Evolutionary conservation across 192 early-diverging fungal genomes (phyloP).

Genomic region (Umbelopsis sp.): DNA sequence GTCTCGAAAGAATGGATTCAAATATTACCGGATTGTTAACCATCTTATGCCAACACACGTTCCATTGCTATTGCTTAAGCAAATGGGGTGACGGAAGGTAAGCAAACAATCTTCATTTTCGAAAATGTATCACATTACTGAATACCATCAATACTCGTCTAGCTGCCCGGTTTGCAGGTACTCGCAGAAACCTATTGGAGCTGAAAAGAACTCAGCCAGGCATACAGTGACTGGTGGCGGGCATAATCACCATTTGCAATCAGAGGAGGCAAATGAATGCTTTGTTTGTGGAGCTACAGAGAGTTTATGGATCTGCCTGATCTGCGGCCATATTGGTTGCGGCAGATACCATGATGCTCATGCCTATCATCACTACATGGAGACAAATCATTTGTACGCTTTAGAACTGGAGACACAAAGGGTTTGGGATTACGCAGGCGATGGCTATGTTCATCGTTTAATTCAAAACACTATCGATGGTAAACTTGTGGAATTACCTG

Average conservation of each 20-base stretch:
- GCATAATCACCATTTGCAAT: neutral
- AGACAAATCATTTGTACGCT: constrained; percentile 85
- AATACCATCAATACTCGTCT: neutral
- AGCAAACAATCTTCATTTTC: neutral
- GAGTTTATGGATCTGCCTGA: constrained; percentile 95
- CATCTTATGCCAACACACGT: constrained; percentile 94
- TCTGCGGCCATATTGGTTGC: constrained; percentile 96
- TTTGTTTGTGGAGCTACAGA: constrained; percentile 71
- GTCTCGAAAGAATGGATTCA: constrained; percentile 93
- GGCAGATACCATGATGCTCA: constrained; percentile 91
- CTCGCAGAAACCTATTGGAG: constrained; percentile 54
- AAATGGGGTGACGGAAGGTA: constrained; percentile 86
- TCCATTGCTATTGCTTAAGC: constrained; percentile 89
- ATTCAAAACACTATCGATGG: constrained; percentile 92
- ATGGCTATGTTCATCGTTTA: constrained; percentile 94
- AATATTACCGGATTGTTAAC: constrained; percentile 87
- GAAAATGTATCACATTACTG: neutral
- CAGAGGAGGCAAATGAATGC: constrained; percentile 56
- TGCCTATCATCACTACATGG: constrained; percentile 85
- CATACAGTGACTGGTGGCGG: neutral
- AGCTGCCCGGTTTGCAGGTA: constrained; percentile 94
- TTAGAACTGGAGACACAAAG: constrained; percentile 94
- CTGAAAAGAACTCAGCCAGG: constrained; percentile 7
- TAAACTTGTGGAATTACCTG: constrained; percentile 87
- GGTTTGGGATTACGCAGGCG: constrained; percentile 98